phyloP scores from a whole-genome alignment of 305 asterid genomes.

The Plantago coronopus region DNA sequence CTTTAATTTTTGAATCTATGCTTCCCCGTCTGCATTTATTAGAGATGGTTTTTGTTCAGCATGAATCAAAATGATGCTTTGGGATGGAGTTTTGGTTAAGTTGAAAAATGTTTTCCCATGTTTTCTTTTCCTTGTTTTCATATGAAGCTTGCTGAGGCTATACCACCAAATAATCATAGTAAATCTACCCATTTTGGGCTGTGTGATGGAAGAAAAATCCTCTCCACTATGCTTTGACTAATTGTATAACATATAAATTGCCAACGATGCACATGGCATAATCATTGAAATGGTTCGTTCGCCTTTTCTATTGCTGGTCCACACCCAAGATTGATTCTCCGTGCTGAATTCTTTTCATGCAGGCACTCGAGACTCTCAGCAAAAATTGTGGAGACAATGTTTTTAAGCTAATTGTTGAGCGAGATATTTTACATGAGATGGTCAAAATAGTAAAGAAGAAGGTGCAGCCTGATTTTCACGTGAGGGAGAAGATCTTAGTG shows the following conservation, averaged over 20 bases:
- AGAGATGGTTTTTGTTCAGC: background rate
- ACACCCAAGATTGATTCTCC: background rate
- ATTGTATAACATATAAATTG: no score
- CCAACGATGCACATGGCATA: no score
- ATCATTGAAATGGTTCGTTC: no score
- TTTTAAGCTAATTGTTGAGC: slow-evolving; percentile 85
- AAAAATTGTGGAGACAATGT: slow-evolving; percentile 90
- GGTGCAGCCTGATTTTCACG: slow-evolving; percentile 91
- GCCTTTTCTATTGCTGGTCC: no score
- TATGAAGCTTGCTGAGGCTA: no score
- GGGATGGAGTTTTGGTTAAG: background rate
- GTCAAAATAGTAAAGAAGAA: slow-evolving; percentile 95
- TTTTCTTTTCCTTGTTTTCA: no score
- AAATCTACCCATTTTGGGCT: no score
- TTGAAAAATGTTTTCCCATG: no score
- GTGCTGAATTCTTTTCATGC: background rate
- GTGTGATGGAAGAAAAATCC: no score
- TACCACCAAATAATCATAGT: no score
- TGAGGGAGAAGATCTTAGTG: slow-evolving; percentile 90
- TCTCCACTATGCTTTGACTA: no score
- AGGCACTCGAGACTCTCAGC: slow-evolving; percentile 96
- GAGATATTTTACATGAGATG: slow-evolving; percentile 87
- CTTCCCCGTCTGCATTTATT: background rate
- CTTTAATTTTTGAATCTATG: background rate
- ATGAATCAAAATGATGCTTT: background rate